Evolutionary conservation across 2,329 filamentous ascomycete genomes (phyloP).

Genomic region (Venturia effusa): DNA sequence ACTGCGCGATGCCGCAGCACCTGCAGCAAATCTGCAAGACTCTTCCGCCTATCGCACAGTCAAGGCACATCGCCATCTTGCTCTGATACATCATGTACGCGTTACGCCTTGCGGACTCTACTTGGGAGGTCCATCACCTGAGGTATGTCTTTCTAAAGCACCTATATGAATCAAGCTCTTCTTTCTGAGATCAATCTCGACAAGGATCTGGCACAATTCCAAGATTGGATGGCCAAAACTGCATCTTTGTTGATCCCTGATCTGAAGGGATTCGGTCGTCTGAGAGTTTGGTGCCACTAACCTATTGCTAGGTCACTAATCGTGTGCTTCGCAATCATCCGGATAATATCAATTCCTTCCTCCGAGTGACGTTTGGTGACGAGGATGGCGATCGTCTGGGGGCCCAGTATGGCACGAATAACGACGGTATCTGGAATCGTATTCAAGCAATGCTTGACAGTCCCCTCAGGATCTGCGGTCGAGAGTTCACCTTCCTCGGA

Average conservation of each 20-base stretch:
- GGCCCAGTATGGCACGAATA: slow-evolving; percentile 41
- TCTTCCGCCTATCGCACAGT: not conserved
- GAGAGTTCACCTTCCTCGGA: slow-evolving; percentile 55
- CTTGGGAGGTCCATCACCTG: slow-evolving; percentile 40
- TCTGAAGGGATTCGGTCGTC: not conserved
- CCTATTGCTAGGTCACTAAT: slow-evolving; percentile 41
- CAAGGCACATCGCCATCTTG: not conserved
- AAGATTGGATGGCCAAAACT: not conserved
- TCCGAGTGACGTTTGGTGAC: slow-evolving; percentile 63
- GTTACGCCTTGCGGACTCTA: slow-evolving; percentile 31
- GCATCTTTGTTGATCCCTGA: not conserved
- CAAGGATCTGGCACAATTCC: not conserved
- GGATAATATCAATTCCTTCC: slow-evolving; percentile 49
- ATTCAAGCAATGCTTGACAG: slow-evolving; percentile 50
- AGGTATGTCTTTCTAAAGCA: slow-evolving; percentile 28
- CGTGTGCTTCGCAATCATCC: slow-evolving; percentile 58
- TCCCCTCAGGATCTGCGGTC: slow-evolving; percentile 54
- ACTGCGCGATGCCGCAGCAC: not conserved
- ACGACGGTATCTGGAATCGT: slow-evolving; percentile 44
- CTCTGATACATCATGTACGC: slow-evolving; percentile 22
- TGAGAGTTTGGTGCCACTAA: not conserved
- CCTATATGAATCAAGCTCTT: not conserved
- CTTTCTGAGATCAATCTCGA: not conserved
- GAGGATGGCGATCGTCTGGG: slow-evolving; percentile 57
- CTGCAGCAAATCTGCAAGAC: not conserved